Evolutionary conservation across 2,329 filamentous ascomycete genomes (phyloP).

Genomic region (Shiraia sp.): DNA sequence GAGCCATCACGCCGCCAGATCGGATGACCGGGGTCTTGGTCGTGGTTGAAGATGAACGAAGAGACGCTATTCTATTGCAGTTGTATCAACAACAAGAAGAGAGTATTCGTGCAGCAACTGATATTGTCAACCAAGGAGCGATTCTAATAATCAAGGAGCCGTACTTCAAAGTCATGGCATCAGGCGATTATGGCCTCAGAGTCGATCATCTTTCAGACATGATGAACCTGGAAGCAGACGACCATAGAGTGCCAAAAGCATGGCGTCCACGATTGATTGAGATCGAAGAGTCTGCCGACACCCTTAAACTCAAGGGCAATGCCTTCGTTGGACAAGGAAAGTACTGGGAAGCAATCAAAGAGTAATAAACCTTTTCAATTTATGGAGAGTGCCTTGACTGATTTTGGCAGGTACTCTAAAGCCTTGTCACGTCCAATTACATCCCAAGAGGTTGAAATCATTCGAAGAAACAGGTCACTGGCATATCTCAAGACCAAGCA

Average conservation of each 20-base stretch:
- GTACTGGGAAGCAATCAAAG: slow-evolving; percentile 17
- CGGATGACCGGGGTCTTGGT: slow-evolving; percentile 11
- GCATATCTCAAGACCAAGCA: slow-evolving; percentile 36
- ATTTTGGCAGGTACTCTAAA: slow-evolving; percentile 47
- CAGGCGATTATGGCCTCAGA: slow-evolving; percentile 51
- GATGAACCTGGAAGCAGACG: slow-evolving; percentile 39
- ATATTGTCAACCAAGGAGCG: slow-evolving; percentile 37
- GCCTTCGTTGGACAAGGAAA: slow-evolving; percentile 6
- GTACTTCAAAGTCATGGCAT: slow-evolving; percentile 50
- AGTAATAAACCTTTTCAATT: slow-evolving; percentile 4
- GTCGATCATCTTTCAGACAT: slow-evolving; percentile 60
- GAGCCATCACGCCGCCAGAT: slow-evolving; percentile 29
- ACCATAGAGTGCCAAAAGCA: slow-evolving; percentile 47
- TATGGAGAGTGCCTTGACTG: slow-evolving; percentile 13
- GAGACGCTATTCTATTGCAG: slow-evolving; percentile 6
- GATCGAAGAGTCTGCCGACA: slow-evolving; percentile 4
- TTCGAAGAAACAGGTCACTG: slow-evolving; percentile 45
- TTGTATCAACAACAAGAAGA: slow-evolving; percentile 42
- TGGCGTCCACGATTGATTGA: slow-evolving; percentile 34
- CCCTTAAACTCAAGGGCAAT: slow-evolving; percentile 17
- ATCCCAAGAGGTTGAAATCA: slow-evolving; percentile 32
- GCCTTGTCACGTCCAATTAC: slow-evolving; percentile 18
- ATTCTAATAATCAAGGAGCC: slow-evolving; percentile 51
- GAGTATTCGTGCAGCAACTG: slow-evolving; percentile 22
- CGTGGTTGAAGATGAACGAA: slow-evolving; percentile 12